Evolutionary conservation across 2,329 filamentous ascomycete species (phyloP), one percentile per base, ranked within the genome.

Genomic region (Penicillium sp.): DNA sequence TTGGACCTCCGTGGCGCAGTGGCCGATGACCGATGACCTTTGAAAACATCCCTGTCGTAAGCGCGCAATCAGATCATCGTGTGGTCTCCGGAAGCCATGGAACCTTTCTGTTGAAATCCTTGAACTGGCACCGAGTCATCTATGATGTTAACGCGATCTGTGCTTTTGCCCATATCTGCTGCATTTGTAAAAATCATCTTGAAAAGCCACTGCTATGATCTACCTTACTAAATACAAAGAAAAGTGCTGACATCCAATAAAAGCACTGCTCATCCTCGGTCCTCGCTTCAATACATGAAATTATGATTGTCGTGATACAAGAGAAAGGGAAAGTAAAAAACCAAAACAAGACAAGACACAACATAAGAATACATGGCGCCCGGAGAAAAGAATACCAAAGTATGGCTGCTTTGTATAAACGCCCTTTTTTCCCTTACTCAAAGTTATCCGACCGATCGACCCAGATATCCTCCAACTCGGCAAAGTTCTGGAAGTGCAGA

Each of bases 401-500:
- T 25, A 44, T 42, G 33, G 37, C 47, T 51, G 37, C 47, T 51
- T 52, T 45, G 13, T 54, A 47, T 23, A 46, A 65, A 62, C 56
- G 56, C 60, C 60, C 48, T 53, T 53, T 48, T 44, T 42, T 23
- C 20, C 49, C 58, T 78, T 81, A 97, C 62, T 89, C 92, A 76
- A 98, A 95, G 69, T 91, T 92, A 75, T 98, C 92, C 56, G 83
- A 83, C 63, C 90, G 80, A 71, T 98, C 93, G 41, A 96, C 91
- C 83, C 91, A 95, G 37, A 95, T 88, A 72, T 98, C 92, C 75
- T 98, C 93, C 68, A 98, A 73, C 76, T 98, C 92, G 1, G 91
- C 89, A 74, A 98, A 98, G 72, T 90, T 95, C 69, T 92, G 87
- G 81, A 98, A 98, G 75, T 98, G 93, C 48, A 96, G 76, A 13